phyloP scores from a whole-genome alignment of 1,139 yeast genomes.

The Blastobotrys ciferrii region DNA sequence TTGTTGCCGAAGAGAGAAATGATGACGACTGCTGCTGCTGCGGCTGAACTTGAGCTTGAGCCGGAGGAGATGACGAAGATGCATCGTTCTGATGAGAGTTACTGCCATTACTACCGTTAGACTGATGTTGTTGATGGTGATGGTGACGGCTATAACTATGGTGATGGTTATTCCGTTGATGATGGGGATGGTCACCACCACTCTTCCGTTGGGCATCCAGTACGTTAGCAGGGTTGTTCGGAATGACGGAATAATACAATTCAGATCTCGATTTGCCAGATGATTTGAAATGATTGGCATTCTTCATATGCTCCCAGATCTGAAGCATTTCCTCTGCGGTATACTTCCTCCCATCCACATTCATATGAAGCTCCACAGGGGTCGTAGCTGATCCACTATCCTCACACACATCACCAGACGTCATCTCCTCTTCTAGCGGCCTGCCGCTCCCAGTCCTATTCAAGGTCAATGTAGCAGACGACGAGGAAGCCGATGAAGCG shows the following conservation, averaged over 20 bases:
- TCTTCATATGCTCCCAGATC: conserved; percentile 51
- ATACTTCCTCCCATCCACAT: conserved; percentile 38
- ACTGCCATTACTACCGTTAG: background rate
- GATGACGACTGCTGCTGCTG: background rate
- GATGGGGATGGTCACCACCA: background rate
- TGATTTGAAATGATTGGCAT: conserved; percentile 26
- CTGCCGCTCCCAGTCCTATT: background rate
- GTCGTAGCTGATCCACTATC: background rate
- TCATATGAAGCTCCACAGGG: conserved; percentile 11
- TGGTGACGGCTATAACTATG: conserved; percentile 9
- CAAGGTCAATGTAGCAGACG: background rate
- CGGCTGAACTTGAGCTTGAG: background rate
- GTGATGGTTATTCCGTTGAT: conserved; percentile 7
- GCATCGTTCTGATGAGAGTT: background rate
- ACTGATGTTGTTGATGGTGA: background rate
- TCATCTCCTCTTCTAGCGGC: background rate
- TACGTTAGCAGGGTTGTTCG: conserved; percentile 23
- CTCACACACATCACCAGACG: background rate
- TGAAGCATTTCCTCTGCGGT: conserved; percentile 53
- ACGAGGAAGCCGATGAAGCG: background rate
- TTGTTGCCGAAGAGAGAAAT: too few species aligned
- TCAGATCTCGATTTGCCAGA: conserved; percentile 16
- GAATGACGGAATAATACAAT: conserved; percentile 22
- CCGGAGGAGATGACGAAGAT: background rate
- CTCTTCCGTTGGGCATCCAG: conserved; percentile 2